phyloP scores from a whole-genome alignment of 2,329 filamentous ascomycete species.

The Decorospora gaudefroyi region DNA sequence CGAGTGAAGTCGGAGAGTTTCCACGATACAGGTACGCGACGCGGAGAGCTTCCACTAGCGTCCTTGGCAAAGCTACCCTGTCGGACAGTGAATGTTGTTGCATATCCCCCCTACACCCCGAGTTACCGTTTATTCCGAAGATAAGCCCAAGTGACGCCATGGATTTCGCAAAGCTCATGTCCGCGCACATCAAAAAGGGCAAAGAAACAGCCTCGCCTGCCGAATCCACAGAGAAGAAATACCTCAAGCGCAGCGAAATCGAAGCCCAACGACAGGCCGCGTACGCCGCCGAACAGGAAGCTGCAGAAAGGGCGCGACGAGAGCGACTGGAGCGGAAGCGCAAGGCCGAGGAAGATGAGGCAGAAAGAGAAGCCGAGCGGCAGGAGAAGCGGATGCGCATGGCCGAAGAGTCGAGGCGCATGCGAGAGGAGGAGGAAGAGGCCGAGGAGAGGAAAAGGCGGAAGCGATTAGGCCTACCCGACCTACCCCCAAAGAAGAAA shows the following conservation, averaged over 20 bases:
- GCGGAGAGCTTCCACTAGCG: slow-evolving; percentile 31
- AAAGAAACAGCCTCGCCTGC: slow-evolving; percentile 57
- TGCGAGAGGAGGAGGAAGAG: slow-evolving; percentile 72
- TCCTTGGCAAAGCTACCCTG: slow-evolving; percentile 15
- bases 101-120: background rate
- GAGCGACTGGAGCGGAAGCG: slow-evolving; percentile 77
- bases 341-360: slow-evolving; percentile 84
- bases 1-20: background rate
- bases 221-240: slow-evolving; percentile 61
- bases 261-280: slow-evolving; percentile 80
- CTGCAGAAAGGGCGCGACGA: slow-evolving; percentile 70
- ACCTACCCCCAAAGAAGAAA: slow-evolving; percentile 61
- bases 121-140: background rate
- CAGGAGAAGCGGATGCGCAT: slow-evolving; percentile 82
- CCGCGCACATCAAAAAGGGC: slow-evolving; percentile 85
- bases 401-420: slow-evolving; percentile 75
- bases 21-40: slow-evolving; percentile 17
- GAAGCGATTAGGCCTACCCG: slow-evolving; percentile 79
- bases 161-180: slow-evolving; percentile 96
- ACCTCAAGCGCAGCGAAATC: slow-evolving; percentile 79
- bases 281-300: slow-evolving; percentile 81
- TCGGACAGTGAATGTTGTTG: slow-evolving; percentile 13
- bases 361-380: slow-evolving; percentile 67
- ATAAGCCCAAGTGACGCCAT: slow-evolving; percentile 57
- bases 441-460: slow-evolving; percentile 73